Evolutionary conservation across 805 yeast species (phyloP).

Genomic region (Candida tallmaniae): DNA sequence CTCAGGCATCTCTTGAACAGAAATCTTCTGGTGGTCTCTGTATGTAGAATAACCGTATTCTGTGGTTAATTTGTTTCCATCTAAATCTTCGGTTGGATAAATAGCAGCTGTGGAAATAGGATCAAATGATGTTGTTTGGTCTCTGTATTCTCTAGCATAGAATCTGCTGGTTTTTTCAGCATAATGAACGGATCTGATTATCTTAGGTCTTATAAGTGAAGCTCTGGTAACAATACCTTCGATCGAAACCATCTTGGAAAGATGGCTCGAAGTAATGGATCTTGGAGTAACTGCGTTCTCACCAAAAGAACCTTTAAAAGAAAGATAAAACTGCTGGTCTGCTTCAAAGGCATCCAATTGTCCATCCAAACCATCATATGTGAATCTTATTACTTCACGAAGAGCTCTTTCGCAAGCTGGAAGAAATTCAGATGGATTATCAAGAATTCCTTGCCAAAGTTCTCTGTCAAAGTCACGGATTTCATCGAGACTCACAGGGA

Average conservation of each 20-base stretch:
- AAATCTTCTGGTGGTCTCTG: conserved; percentile 88
- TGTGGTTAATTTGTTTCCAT: conserved; percentile 81
- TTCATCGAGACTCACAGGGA: conserved; percentile 79
- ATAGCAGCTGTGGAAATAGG: conserved; percentile 79
- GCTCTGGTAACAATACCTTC: conserved; percentile 96
- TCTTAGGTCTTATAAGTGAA: conserved; percentile 88
- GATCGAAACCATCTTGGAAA: conserved; percentile 78
- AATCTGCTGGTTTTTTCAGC: conserved; percentile 80
- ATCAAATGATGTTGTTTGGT: conserved; percentile 86
- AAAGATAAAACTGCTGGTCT: conserved; percentile 64
- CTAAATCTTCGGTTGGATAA: conserved; percentile 89
- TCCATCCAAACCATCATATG: conserved; percentile 59
- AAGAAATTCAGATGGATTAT: conserved; percentile 74
- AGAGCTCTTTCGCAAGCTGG: conserved; percentile 90
- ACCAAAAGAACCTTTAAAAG: conserved; percentile 90
- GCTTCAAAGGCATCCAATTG: conserved; percentile 48
- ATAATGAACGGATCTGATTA: conserved; percentile 87
- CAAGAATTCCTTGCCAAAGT: conserved; percentile 72
- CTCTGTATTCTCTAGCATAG: conserved; percentile 88
- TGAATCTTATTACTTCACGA: conserved; percentile 69
- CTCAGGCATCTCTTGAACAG: conserved; percentile 97
- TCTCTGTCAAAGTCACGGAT: conserved; percentile 76
- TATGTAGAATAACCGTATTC: conserved; percentile 93
- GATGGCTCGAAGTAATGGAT: conserved; percentile 68
- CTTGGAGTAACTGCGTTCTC: conserved; percentile 83